Evolutionary conservation across 306 rosid genomes (phyloP), one percentile per base, ranked within the genome.

Genomic region (Luffa aegyptiaca): DNA sequence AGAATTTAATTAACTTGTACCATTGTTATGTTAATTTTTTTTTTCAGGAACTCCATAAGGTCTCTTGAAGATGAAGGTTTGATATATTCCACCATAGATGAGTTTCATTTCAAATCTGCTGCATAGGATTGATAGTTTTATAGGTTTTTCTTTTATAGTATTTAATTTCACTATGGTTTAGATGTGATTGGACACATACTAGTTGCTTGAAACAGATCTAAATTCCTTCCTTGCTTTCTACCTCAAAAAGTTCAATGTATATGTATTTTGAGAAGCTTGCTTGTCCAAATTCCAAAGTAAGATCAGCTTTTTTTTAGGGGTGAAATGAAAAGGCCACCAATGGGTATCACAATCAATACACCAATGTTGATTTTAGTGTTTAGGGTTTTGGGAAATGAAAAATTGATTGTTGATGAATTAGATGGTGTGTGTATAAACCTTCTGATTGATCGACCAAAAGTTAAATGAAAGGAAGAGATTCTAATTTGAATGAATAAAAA

Each of bases 21-120:
- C 12, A 2, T 6, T 26, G 9, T 20, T 8, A 9, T 36, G 8
- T 45, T 12, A 3, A 2, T 83, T 81, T 45, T 33, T 21, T 69
- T 56, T 63, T 59, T 51, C 91, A 93, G 99, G 91, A 87, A 89
- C 58, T 86, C 94, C 16, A 84, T 95, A 31, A 89, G 85, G 82
- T 48, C 92, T 56, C 97, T 91, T 52, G 94, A 90, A 82, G 96
- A 90, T 10, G 99, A 95, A 35, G 97, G 99, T 75, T 26, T 86
- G 35, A 86, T 93, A 64, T 95, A 93, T 88, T 91, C 97, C 77
- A 95, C 99, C 72, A 88, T 88, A 18, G 99, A 95, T 79, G 99
- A 95, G 77, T 86, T 80, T 86, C 99, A 95, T 80, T 95, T 82
- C 90, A 95, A 95, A 84, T 85, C 86, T 79, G 92, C 93, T 80